These are phyloP conservation scores for Xylaria acuta DNA, from an alignment of 495 filamentous ascomycete species.

Conservation along the genomic window DNA sequence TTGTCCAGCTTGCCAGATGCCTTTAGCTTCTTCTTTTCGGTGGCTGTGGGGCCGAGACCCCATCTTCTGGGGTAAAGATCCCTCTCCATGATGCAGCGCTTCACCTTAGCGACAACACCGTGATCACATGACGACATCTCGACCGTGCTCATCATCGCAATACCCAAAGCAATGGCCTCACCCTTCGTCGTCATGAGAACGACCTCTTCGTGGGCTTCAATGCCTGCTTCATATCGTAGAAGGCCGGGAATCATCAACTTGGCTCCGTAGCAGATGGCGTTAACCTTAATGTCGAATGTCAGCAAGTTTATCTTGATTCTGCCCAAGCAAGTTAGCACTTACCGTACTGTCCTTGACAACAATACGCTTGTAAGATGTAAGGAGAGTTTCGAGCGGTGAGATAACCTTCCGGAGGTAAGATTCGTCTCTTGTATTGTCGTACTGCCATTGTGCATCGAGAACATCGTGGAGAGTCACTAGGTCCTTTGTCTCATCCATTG, in stretches of 20 bases:
- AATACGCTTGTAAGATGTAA: conserved; percentile 90
- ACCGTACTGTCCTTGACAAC: conserved; percentile 89
- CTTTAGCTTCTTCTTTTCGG: conserved; percentile 99
- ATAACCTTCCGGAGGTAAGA: conserved; percentile 86
- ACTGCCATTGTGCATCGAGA: conserved; percentile 90
- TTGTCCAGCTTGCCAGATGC: conserved; percentile 97
- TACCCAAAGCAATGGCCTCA: conserved; percentile 93
- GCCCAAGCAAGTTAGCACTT: neutral
- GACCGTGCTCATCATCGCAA: conserved; percentile 94
- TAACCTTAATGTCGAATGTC: conserved; percentile 56
- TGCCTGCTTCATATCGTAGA: conserved; percentile 84
- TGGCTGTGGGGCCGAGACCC: conserved; percentile 88
- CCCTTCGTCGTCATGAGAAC: conserved; percentile 98
- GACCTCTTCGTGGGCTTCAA: conserved; percentile 89
- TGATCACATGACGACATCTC: conserved; percentile 93
- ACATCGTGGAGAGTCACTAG: conserved; percentile 97
- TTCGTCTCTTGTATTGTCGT: conserved; percentile 92
- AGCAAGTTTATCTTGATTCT: neutral
- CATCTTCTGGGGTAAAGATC: conserved; percentile 94
- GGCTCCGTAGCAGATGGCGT: conserved; percentile 96
- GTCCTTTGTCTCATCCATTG: conserved; percentile 86
- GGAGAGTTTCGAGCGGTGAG: conserved; percentile 85
- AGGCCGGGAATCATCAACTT: conserved; percentile 92
- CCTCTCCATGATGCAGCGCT: conserved; percentile 98
- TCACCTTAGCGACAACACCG: conserved; percentile 95